These are phyloP conservation scores for Clonostachys sp. DNA, from an alignment of 2,329 filamentous ascomycete species.

Conservation along the genomic window DNA sequence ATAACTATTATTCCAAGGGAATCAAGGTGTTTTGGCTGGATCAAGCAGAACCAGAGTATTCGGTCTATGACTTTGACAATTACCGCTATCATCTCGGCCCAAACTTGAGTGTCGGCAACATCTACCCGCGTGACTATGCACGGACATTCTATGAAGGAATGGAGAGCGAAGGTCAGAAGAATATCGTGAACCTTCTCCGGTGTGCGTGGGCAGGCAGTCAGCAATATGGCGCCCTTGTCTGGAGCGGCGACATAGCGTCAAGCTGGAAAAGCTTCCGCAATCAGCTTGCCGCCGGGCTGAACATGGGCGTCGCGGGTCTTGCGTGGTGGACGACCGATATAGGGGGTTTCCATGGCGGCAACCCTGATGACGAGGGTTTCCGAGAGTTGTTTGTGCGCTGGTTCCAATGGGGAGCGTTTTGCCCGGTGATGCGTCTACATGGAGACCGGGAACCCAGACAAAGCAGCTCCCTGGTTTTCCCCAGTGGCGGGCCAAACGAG, in stretches of 20 bases:
- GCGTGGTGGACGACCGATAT: slow-evolving; percentile 70
- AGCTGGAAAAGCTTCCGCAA: slow-evolving; percentile 56
- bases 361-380: slow-evolving; percentile 49
- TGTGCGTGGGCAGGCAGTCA: slow-evolving; percentile 52
- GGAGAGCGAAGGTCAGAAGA: slow-evolving; percentile 41
- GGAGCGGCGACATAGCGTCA: slow-evolving; percentile 63
- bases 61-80: slow-evolving; percentile 61
- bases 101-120: slow-evolving; percentile 45
- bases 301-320: slow-evolving; percentile 60
- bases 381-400: slow-evolving; percentile 60
- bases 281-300: slow-evolving; percentile 58
- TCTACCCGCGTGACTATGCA: slow-evolving; percentile 54
- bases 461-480: slow-evolving; percentile 1
- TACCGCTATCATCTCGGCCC: slow-evolving; percentile 49
- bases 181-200: slow-evolving; percentile 50
- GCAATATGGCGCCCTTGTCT: slow-evolving; percentile 60
- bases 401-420: slow-evolving; percentile 67
- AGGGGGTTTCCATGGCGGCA: slow-evolving; percentile 63
- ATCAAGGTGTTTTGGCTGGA: slow-evolving; percentile 65
- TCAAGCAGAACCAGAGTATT: slow-evolving; percentile 64
- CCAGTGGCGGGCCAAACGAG: slow-evolving; percentile 54
- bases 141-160: slow-evolving; percentile 57
- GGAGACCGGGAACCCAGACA: slow-evolving; percentile 57
- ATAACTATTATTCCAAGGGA: slow-evolving; percentile 58
- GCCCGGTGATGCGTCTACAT: slow-evolving; percentile 63